phyloP scores from a whole-genome alignment of 208 protist species.

The Wallacemonas sp. region DNA sequence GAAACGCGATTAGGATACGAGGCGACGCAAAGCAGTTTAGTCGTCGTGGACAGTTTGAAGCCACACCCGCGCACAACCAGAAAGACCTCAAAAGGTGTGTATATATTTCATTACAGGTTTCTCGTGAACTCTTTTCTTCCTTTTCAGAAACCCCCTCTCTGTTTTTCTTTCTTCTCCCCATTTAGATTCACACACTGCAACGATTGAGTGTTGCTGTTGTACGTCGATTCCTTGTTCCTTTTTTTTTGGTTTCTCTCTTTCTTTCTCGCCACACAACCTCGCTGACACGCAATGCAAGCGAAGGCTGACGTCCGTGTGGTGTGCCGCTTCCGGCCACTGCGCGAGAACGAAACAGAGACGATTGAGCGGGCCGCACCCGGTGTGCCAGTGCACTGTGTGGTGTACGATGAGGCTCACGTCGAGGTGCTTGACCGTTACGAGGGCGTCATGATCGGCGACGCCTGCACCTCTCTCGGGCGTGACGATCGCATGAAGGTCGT shows the following conservation, averaged over 20 bases:
- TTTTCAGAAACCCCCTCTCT: no score
- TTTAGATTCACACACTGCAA: no score
- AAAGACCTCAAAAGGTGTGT: no score
- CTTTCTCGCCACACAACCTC: background rate
- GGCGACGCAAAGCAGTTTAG: no score
- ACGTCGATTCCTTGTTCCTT: background rate
- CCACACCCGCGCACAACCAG: no score
- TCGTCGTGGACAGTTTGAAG: no score
- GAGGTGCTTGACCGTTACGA: slow-evolving; percentile 32
- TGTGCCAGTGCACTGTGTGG: slow-evolving; percentile 14
- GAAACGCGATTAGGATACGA: no score
- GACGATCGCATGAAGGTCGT: slow-evolving; percentile 12
- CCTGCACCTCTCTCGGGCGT: slow-evolving; percentile 1
- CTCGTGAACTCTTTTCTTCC: no score
- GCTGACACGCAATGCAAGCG: slow-evolving; percentile 12
- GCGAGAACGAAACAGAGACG: slow-evolving; percentile 12
- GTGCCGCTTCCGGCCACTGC: slow-evolving; percentile 50
- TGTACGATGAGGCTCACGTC: slow-evolving; percentile 34
- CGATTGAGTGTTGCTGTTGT: background rate
- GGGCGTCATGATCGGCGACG: background rate
- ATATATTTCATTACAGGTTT: no score
- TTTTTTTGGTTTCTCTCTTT: slow-evolving; percentile 4
- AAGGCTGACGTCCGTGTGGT: slow-evolving; percentile 46
- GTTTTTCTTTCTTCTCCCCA: no score
- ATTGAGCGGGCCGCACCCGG: slow-evolving; percentile 2